Conservation (phyloP, 495 filamentous ascomycete species). For the Hypomontagnella monticulosa region DNA sequence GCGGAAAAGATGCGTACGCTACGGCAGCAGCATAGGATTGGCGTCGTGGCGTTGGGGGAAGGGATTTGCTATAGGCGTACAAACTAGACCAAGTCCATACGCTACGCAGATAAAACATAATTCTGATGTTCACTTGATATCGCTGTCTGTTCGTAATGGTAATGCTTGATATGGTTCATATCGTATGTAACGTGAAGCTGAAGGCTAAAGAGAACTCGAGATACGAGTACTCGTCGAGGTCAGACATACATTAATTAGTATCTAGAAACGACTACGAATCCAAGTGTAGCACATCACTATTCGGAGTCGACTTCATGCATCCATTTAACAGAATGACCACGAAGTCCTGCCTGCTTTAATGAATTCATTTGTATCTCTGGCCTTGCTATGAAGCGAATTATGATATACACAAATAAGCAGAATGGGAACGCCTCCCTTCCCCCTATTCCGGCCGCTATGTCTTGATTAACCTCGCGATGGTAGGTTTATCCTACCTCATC, state of each 20-base stretch:
- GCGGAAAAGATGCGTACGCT: constrained; percentile 16
- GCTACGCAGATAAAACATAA: constrained; percentile 17
- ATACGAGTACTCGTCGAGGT: too few relatives aligned
- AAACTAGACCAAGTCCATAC: constrained; percentile 20
- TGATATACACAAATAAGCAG: constrained; percentile 8
- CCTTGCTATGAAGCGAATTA: constrained; percentile 6
- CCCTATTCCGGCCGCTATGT: not conserved
- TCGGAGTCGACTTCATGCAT: too few relatives aligned
- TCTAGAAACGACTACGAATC: too few relatives aligned
- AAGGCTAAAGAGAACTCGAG: too few relatives aligned
- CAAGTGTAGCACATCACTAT: too few relatives aligned
- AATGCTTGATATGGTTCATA: too few relatives aligned
- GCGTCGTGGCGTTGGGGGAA: constrained; percentile 36
- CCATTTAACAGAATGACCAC: too few relatives aligned
- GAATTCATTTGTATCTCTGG: not conserved
- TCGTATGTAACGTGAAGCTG: too few relatives aligned
- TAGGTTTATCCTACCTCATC: not conserved
- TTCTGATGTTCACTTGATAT: constrained; percentile 10
- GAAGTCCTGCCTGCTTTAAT: too few relatives aligned
- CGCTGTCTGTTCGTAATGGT: too few relatives aligned
- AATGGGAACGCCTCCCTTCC: not conserved
- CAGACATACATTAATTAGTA: too few relatives aligned
- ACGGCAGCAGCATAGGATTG: constrained; percentile 28
- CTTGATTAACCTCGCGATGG: not conserved
- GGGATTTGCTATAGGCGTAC: constrained; percentile 8